These are phyloP conservation scores for Lecanicillium sp. DNA, from an alignment of 2,329 filamentous ascomycete genomes.

Conservation along the genomic window DNA sequence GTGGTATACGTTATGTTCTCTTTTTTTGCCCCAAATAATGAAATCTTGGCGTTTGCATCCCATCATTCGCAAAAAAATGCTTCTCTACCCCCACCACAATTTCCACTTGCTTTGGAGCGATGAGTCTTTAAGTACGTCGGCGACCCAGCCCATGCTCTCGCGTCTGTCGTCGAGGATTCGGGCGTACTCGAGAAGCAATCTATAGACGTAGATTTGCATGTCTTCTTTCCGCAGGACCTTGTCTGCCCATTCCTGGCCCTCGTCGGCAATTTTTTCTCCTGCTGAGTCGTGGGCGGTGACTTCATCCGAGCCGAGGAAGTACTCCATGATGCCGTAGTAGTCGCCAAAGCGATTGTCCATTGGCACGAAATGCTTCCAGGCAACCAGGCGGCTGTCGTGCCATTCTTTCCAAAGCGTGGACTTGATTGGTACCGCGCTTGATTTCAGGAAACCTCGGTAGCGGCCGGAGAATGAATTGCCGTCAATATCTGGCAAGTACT, in stretches of 20 bases:
- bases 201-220: slow-evolving; percentile 62
- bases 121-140: slow-evolving; percentile 33
- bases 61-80: no score
- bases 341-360: slow-evolving; percentile 69
- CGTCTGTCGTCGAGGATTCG: slow-evolving; percentile 43
- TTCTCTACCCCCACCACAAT: slow-evolving; percentile 12
- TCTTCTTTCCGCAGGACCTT: slow-evolving; percentile 61
- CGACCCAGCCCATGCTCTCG: slow-evolving; percentile 47
- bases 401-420: slow-evolving; percentile 72
- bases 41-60: no score
- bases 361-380: slow-evolving; percentile 76
- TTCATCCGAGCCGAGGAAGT: slow-evolving; percentile 56
- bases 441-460: slow-evolving; percentile 60
- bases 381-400: slow-evolving; percentile 65
- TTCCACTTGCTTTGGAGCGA: slow-evolving; percentile 22
- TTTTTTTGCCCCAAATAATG: no score
- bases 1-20: no score
- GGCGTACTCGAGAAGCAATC: slow-evolving; percentile 57
- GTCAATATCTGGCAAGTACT: slow-evolving; percentile 70
- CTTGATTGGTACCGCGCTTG: slow-evolving; percentile 66
- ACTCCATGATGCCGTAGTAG: slow-evolving; percentile 64
- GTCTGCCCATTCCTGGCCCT: slow-evolving; percentile 60
- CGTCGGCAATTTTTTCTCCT: slow-evolving; percentile 55
- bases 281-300: slow-evolving; percentile 42
- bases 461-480: slow-evolving; percentile 64